Base-by-base conservation (phyloP, 164 flowering plant genomes). In the Macadamia integrifolia region DNA sequence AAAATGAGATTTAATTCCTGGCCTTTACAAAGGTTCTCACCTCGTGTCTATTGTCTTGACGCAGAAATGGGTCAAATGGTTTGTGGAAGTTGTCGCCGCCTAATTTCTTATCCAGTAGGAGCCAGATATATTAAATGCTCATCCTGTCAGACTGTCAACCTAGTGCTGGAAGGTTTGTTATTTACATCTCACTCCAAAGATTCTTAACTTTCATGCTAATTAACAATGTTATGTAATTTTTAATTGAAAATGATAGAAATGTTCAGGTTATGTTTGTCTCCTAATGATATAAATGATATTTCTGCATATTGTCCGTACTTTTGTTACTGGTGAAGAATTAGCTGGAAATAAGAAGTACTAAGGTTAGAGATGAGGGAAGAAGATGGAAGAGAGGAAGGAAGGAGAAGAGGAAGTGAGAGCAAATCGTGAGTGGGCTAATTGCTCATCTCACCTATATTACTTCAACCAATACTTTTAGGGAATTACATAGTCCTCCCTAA, bases 11-110 rank as follows among this genome's bases (percentile, higher is more conserved):
- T 44, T n/a, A 40, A 48, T 23, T 23, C 63, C 8, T 73, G 43
- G 46, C 63, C 67, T 28, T 43, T 65, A 18, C 9, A 28, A 60
- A 65, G 61, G 12, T 42, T 64, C 58, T 69, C n/a, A 48, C 29
- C 28, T 5, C 35, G 1, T 64, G 28, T 63, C 10, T 53, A 59
- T 60, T 31, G 58, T 53, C 67, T 49, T 46, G 69, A 13, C 75
- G 83, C 85, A 90, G 94, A 86, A 67, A 81, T 78, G 82, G 91
- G 84, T 76, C 96, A 93, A 77, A 78, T 93, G 87, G 90, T 88
- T 61, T 93, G 98, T 78, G 98, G 98, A 66, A 80, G 83, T 17
- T 93, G 96, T 76, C 91, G 83, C 15, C 80, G 77, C 14, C 73
- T 90, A 64, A 85, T 89, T 66, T 77, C 84, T 30, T 93, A 90